These are phyloP conservation scores for Epicoccum nigrum DNA, from an alignment of 2,329 filamentous ascomycete genomes.

Conservation along the genomic window DNA sequence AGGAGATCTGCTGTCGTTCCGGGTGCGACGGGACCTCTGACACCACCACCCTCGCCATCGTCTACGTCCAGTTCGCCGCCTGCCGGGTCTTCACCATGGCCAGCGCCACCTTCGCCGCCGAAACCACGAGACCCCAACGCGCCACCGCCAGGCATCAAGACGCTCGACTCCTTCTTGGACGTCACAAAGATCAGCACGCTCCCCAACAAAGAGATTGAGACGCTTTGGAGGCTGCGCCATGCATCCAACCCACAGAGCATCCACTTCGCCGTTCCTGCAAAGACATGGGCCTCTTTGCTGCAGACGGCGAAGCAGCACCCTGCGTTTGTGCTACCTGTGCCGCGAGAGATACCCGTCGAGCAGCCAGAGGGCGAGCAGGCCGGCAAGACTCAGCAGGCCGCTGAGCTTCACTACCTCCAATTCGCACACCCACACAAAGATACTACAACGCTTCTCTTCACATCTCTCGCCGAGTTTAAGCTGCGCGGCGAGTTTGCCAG, in stretches of 20 bases:
- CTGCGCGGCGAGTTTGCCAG: conserved; percentile 84
- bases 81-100: conserved; percentile 27
- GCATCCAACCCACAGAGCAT: conserved; percentile 73
- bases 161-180: conserved; percentile 74
- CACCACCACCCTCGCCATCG: conserved; percentile 25
- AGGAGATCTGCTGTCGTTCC: conserved; percentile 69
- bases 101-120: conserved; percentile 35
- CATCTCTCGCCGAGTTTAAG: conserved; percentile 92
- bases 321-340: conserved; percentile 88
- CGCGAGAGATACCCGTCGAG: conserved; percentile 58
- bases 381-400: conserved; percentile 60
- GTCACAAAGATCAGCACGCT: conserved; percentile 76
- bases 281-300: conserved; percentile 76
- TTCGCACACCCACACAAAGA: conserved; percentile 84
- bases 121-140: conserved; percentile 36
- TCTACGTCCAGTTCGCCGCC: conserved; percentile 13
- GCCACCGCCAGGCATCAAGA: conserved; percentile 62
- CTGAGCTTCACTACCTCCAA: conserved; percentile 95
- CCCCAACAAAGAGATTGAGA: conserved; percentile 80
- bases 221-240: conserved; percentile 89
- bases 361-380: conserved; percentile 17
- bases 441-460: conserved; percentile 76
- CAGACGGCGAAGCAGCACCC: conserved; percentile 75
- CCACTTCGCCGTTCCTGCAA: conserved; percentile 79
- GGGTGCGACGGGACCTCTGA: conserved; percentile 55